phyloP scores from a whole-genome alignment of 1,284 basidiomycete genomes.

The Malassezia restricta region DNA sequence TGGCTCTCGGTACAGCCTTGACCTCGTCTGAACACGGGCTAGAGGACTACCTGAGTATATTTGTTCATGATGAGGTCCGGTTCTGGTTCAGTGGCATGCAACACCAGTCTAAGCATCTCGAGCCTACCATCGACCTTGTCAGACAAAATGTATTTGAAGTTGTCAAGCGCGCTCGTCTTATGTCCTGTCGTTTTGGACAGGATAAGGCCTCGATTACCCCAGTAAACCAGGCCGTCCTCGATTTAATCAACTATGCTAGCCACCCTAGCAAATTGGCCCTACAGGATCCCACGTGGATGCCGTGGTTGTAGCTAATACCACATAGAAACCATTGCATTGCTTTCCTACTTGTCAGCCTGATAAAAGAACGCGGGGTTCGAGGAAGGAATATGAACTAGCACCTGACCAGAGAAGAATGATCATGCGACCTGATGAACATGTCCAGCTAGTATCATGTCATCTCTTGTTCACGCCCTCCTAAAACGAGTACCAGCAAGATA shows the following conservation, averaged over 20 bases:
- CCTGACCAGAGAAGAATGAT: too few relatives aligned
- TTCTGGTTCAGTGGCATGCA: constrained; percentile 52
- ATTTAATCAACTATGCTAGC: constrained; percentile 60
- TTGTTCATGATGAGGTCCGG: constrained; percentile 82
- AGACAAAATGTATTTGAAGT: constrained; percentile 64
- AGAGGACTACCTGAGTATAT: constrained; percentile 75
- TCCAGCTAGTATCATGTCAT: too few relatives aligned
- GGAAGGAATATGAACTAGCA: too few relatives aligned
- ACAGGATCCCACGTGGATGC: constrained; percentile 48
- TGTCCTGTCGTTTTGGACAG: constrained; percentile 71
- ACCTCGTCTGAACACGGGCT: constrained; percentile 84
- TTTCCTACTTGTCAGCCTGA: too few relatives aligned
- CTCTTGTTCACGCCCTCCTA: too few relatives aligned
- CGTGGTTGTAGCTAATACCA: constrained; percentile 14
- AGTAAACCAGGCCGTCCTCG: constrained; percentile 64
- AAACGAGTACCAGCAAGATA: too few relatives aligned
- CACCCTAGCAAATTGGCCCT: constrained; percentile 50
- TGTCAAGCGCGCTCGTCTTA: constrained; percentile 68
- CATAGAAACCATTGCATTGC: too few relatives aligned
- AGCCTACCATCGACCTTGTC: constrained; percentile 56
- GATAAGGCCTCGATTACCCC: constrained; percentile 52
- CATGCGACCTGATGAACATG: too few relatives aligned
- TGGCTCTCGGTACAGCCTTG: constrained; percentile 79
- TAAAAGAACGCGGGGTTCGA: not conserved
- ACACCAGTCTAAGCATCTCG: constrained; percentile 23